Conservation (phyloP, 73 alveolate genomes). For the Halteria grandinella region DNA sequence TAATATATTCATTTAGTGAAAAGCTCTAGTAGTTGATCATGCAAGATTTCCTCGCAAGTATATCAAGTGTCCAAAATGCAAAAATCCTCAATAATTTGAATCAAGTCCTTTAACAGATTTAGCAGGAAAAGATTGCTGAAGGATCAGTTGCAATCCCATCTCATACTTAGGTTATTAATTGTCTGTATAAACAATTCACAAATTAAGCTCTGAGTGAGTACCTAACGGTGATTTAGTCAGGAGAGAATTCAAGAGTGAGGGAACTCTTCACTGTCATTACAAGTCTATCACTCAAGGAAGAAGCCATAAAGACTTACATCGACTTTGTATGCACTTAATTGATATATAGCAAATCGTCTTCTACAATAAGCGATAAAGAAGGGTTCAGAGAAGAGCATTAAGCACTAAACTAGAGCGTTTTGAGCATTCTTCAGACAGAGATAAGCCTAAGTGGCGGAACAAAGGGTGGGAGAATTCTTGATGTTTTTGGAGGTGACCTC, state of each 20-base stretch:
- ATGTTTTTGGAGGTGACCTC: conserved; percentile 28
- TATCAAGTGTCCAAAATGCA: conserved; percentile 10
- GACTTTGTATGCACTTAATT: conserved; percentile 2
- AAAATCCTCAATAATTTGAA: conserved; percentile 19
- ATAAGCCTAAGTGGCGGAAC: too few species aligned
- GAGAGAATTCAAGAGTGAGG: too few species aligned
- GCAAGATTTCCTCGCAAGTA: conserved; percentile 13
- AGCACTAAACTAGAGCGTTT: not conserved
- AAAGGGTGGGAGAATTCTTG: conserved; percentile 16
- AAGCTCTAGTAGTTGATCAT: not conserved
- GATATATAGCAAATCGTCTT: not conserved
- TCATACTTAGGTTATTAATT: not conserved
- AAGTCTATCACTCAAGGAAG: conserved; percentile 5
- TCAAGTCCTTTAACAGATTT: not conserved
- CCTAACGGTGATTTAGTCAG: conserved; percentile 4
- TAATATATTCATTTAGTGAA: conserved; percentile 51
- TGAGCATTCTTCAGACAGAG: not conserved
- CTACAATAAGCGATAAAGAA: conserved; percentile 24
- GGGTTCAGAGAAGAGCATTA: conserved; percentile 3
- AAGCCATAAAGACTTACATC: conserved; percentile 12
- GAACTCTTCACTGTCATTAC: not conserved
- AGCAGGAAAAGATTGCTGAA: conserved; percentile 2
- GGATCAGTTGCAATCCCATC: conserved; percentile 4
- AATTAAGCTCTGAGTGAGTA: not conserved
- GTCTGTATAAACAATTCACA: not conserved